phyloP scores from a whole-genome alignment of 2,329 filamentous ascomycete species.

The Ceratocystis papillata region DNA sequence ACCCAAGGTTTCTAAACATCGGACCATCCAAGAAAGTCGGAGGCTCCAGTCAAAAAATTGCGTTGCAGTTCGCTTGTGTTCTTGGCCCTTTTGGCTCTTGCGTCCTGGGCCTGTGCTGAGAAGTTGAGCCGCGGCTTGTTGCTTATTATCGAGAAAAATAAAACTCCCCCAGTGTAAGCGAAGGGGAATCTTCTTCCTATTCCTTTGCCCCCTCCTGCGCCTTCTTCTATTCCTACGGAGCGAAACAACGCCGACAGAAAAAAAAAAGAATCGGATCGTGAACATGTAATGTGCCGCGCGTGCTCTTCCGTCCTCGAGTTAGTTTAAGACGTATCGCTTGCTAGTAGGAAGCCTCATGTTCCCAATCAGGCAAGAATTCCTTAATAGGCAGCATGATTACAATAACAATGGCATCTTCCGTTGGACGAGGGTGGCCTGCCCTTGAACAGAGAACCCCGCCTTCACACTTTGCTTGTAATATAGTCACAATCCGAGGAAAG shows the following conservation, averaged over 20 bases:
- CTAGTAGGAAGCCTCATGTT: neutral
- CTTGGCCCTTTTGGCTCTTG: neutral
- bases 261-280: neutral
- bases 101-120: neutral
- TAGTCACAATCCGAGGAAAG: neutral
- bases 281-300: neutral
- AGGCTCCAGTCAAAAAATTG: neutral
- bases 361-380: neutral
- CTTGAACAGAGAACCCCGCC: neutral
- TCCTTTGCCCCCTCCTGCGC: neutral
- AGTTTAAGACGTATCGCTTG: neutral
- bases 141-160: neutral
- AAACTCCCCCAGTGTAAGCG: neutral
- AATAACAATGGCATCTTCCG: constrained; percentile 1
- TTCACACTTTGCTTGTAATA: neutral
- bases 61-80: neutral
- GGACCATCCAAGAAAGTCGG: neutral
- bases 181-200: neutral
- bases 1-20: neutral
- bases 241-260: neutral
- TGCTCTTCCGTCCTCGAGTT: neutral
- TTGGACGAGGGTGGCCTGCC: neutral
- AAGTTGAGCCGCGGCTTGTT: neutral
- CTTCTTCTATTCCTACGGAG: neutral
- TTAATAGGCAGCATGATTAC: neutral